phyloP scores from a whole-genome alignment of 1,139 yeast genomes.

The Candida sp. region DNA sequence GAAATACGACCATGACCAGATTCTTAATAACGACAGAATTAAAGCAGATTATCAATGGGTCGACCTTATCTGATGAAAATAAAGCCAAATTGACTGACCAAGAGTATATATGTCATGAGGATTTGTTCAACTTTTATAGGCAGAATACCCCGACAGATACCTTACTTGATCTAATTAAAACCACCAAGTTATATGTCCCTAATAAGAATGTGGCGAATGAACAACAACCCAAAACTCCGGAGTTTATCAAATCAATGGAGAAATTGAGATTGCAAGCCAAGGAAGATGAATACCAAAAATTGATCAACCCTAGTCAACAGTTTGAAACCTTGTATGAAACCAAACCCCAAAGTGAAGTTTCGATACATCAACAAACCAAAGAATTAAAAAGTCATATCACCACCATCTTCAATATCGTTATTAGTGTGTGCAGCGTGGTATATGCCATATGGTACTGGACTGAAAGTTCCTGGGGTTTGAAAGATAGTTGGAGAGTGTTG shows the following conservation, averaged over 20 bases:
- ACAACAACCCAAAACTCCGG: slow-evolving; percentile 43
- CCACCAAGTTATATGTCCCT: slow-evolving; percentile 14
- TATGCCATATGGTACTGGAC: slow-evolving; percentile 97
- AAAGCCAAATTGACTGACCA: slow-evolving; percentile 10
- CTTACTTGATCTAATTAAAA: slow-evolving; percentile 16
- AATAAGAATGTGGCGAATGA: slow-evolving; percentile 8
- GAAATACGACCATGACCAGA: slow-evolving; percentile 11
- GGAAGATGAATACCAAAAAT: slow-evolving; percentile 63
- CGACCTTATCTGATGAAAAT: slow-evolving; percentile 7
- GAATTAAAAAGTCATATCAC: slow-evolving; percentile 77
- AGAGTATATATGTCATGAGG: slow-evolving; percentile 14
- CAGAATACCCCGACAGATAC: slow-evolving; percentile 16
- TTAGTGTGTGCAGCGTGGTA: slow-evolving; percentile 80
- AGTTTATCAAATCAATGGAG: slow-evolving; percentile 59
- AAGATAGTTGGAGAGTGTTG: slow-evolving; percentile 58
- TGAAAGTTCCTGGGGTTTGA: slow-evolving; percentile 52
- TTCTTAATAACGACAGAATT: slow-evolving; percentile 18
- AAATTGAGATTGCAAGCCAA: slow-evolving; percentile 47
- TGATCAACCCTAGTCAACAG: slow-evolving; percentile 39
- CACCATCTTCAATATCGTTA: slow-evolving; percentile 72
- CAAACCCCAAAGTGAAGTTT: slow-evolving; percentile 26
- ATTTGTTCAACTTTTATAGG: slow-evolving; percentile 18
- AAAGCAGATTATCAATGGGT: slow-evolving; percentile 11
- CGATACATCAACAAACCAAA: slow-evolving; percentile 60
- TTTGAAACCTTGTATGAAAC: slow-evolving; percentile 27